These are phyloP conservation scores for Tolypocladium pustulatum DNA, from an alignment of 2,329 filamentous ascomycete species.

Conservation along the genomic window DNA sequence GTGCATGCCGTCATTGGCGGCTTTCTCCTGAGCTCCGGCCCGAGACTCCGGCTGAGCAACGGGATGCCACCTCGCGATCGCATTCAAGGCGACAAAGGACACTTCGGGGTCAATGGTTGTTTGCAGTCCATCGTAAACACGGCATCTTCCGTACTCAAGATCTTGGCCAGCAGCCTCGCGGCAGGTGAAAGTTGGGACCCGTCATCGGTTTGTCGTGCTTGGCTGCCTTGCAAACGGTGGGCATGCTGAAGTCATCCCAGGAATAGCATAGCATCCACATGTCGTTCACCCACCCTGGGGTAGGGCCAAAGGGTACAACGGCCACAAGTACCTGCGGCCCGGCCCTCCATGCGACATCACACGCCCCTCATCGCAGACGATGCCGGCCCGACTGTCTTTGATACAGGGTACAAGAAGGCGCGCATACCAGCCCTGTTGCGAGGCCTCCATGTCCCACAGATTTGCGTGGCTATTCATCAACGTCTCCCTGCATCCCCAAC, in stretches of 20 bases:
- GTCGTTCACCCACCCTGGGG: not conserved
- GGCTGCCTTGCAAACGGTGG: not conserved
- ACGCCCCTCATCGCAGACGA: not conserved
- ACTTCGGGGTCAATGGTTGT: too few species aligned
- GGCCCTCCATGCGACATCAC: not conserved
- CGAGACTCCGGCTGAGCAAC: not conserved
- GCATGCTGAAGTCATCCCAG: not conserved
- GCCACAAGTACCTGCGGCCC: not conserved
- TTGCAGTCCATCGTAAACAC: not conserved
- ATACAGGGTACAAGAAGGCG: not conserved
- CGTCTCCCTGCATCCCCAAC: not conserved
- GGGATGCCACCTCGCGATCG: not conserved
- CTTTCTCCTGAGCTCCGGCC: not conserved
- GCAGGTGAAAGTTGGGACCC: not conserved
- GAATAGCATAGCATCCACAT: not conserved
- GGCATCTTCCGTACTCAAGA: not conserved
- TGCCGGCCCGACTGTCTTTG: not conserved
- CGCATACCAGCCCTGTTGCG: too few species aligned
- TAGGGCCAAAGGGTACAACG: not conserved
- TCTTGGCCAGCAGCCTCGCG: not conserved
- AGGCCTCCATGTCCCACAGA: too few species aligned
- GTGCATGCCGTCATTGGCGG: not conserved
- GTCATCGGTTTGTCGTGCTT: not conserved
- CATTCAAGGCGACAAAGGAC: not conserved
- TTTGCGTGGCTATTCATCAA: too few species aligned